phyloP scores from a whole-genome alignment of 2,329 filamentous ascomycete species.

The Exophiala lecanii-corni region DNA sequence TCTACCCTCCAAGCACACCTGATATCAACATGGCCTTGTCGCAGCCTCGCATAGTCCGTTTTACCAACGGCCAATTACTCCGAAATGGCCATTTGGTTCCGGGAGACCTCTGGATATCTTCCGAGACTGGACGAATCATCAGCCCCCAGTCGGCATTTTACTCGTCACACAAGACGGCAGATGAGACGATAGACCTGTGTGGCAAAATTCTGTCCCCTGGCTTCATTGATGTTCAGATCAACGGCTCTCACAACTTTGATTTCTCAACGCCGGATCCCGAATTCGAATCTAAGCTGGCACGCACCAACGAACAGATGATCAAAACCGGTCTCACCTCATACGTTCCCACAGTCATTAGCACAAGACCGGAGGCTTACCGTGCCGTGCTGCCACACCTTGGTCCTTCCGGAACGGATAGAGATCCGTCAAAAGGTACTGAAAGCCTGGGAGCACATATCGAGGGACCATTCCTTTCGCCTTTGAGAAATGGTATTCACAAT shows the following conservation, averaged over 20 bases:
- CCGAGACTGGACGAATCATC: slow-evolving; percentile 74
- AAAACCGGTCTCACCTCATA: slow-evolving; percentile 84
- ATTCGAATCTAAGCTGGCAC: slow-evolving; percentile 68
- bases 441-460: slow-evolving; percentile 87
- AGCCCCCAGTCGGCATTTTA: slow-evolving; percentile 60
- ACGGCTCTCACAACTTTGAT: slow-evolving; percentile 89
- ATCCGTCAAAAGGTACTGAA: slow-evolving; percentile 67
- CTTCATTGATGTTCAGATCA: slow-evolving; percentile 86
- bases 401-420: slow-evolving; percentile 59
- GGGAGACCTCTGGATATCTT: slow-evolving; percentile 86
- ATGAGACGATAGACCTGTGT: slow-evolving; percentile 70
- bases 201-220: slow-evolving; percentile 81
- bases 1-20: slow-evolving; percentile 32
- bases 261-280: slow-evolving; percentile 67
- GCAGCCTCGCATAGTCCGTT: slow-evolving; percentile 64
- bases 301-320: slow-evolving; percentile 67
- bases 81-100: slow-evolving; percentile 63
- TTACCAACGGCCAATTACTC: slow-evolving; percentile 80
- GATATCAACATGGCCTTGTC: slow-evolving; percentile 30
- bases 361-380: slow-evolving; percentile 75
- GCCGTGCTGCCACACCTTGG: slow-evolving; percentile 68
- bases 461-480: slow-evolving; percentile 78
- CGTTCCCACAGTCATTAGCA: slow-evolving; percentile 78
- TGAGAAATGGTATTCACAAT: slow-evolving; percentile 84
- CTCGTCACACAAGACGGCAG: slow-evolving; percentile 51